A percentile compares a stretch with the other conserved stretches of the same genome.
Evolutionary conservation across 2,329 filamentous ascomycete species (phyloP).

Genomic region (Geosmithia morbida): DNA sequence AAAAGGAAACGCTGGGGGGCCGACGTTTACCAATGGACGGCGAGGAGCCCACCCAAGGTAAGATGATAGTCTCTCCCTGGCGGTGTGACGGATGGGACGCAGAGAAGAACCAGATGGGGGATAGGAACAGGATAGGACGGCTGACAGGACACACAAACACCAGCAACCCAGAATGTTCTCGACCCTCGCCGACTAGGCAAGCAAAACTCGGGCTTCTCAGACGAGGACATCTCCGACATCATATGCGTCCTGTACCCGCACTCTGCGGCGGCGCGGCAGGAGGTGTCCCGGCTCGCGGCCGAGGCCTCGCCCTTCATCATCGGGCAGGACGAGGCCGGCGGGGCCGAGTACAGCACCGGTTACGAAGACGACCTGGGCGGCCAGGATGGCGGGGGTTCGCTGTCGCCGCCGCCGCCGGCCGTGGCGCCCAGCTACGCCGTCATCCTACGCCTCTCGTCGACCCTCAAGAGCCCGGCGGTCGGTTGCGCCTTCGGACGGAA

Average conservation of each 20-base stretch:
- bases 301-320: conserved; percentile 34
- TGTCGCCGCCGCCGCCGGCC: conserved; percentile 25
- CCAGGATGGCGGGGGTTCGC: conserved; percentile 22
- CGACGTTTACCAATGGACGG: conserved; percentile 22
- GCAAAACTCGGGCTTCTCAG: conserved; percentile 69
- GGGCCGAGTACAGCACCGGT: conserved; percentile 35
- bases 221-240: conserved; percentile 76
- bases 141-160: not conserved
- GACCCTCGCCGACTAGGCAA: conserved; percentile 69
- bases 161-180: conserved; percentile 64
- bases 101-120: no score
- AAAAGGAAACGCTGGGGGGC: no score
- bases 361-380: conserved; percentile 23
- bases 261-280: conserved; percentile 55
- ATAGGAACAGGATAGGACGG: no score
- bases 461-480: conserved; percentile 48
- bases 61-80: not conserved
- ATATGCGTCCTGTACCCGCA: conserved; percentile 77
- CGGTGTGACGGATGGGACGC: no score
- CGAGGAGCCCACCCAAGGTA: conserved; percentile 29
- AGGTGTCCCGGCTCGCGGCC: conserved; percentile 41
- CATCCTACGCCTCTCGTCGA: conserved; percentile 65
- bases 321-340: conserved; percentile 30
- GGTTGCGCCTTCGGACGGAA: conserved; percentile 88
- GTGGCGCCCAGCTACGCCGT: conserved; percentile 47